phyloP scores from a whole-genome alignment of 2,329 filamentous ascomycete species.

The Incumbomyces delicatus region DNA sequence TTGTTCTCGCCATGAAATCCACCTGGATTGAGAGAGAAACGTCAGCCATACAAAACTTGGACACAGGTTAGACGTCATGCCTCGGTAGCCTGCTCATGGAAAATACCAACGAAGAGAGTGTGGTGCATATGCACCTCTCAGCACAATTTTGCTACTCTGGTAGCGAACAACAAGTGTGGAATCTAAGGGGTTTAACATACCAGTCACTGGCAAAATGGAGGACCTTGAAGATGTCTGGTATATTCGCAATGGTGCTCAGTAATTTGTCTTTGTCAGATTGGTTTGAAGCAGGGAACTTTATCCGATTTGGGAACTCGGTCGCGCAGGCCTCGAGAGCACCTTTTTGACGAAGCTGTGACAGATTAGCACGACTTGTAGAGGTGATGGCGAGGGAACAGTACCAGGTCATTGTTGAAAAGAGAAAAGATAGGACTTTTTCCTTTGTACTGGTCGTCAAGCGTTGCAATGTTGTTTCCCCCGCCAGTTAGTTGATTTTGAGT shows the following conservation, averaged over 20 bases:
- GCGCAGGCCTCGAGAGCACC: slow-evolving; percentile 2
- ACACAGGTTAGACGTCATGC: background rate
- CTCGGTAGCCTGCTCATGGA: background rate
- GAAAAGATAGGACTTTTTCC: slow-evolving; percentile 15
- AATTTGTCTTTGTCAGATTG: slow-evolving; percentile 14
- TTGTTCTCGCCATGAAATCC: slow-evolving; percentile 19
- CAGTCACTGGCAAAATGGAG: slow-evolving; percentile 16
- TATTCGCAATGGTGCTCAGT: slow-evolving; percentile 14
- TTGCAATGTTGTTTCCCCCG: background rate
- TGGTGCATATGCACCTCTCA: too few species aligned
- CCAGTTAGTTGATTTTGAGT: background rate
- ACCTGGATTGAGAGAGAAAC: slow-evolving; percentile 2
- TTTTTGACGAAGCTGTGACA: slow-evolving; percentile 1
- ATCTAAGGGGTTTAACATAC: background rate
- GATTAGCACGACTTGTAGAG: background rate
- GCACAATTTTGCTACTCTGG: too few species aligned
- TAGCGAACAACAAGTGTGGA: too few species aligned
- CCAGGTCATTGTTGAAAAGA: slow-evolving; percentile 18
- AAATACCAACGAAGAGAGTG: background rate
- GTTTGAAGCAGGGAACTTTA: slow-evolving; percentile 4
- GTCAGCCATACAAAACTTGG: background rate
- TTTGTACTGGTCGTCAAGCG: slow-evolving; percentile 6
- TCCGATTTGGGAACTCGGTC: slow-evolving; percentile 3
- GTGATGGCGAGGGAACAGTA: slow-evolving; percentile 1
- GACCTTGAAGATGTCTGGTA: slow-evolving; percentile 15